Base-by-base conservation (phyloP, 441 rosid genomes). In the Jatropha podagrica region DNA sequence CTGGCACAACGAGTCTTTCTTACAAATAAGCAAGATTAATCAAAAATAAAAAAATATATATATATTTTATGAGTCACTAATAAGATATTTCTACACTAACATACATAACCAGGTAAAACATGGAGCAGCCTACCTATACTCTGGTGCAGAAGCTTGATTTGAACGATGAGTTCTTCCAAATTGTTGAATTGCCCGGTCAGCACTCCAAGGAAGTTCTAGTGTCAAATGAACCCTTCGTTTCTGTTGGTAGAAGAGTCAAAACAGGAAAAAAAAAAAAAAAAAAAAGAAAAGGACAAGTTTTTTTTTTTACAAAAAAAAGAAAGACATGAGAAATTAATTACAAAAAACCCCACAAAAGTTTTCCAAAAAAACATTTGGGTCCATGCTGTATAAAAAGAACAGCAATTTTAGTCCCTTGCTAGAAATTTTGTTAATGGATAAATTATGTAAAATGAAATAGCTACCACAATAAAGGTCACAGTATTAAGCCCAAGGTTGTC, bases 151-250 rank as follows among this genome's bases (percentile, higher is more conserved):
- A 80, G 98, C 96, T 88, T 96, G 99, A 84, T 96, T 96, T 67
- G 99, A 96, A 71, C 99, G 89, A 82, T 94, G 99, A 72, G 98
- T 96, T 88, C 99, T 88, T 76, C 99, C 99, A 78, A 96, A 94
- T 80, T 96, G 99, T 82, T 96, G 99, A 84, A 96, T 96, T 73
- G 99, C 99, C 72, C 98, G 91, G 78, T 96, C 99, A 83, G 99
- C 99, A 94, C 99, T 96, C 99, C 99, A 96, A 65, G 99, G 99
- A 84, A 96, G 99, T 86, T 96, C 99, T 75, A 96, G 76, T 0
- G 98, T 94, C 89, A 96, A 86, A 80, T 96, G 99, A 79, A 94
- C 97, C 83, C 99, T 91, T 86, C 99, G 88, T 82, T 82, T 94
- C 99, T 96, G 90, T 77, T 71, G 76, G 66, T 9, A 76, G 68